Evolutionary conservation across 441 rosid species (phyloP).

Genomic region (Syzygium syzygioides): DNA sequence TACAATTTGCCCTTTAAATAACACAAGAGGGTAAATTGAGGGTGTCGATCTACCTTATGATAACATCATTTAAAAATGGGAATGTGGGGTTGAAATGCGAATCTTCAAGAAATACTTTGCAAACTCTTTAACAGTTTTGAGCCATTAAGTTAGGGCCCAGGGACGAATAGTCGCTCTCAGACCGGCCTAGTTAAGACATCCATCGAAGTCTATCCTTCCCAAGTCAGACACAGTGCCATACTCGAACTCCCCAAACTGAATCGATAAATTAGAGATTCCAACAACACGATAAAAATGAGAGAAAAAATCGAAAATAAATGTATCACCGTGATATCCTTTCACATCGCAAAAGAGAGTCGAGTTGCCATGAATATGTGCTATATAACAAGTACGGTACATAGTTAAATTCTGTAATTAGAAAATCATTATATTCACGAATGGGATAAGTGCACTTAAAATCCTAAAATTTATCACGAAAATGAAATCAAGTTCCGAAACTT

Average conservation of each 20-base stretch:
- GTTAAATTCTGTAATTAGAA: neutral
- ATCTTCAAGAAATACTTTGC: neutral
- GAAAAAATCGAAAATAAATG: neutral
- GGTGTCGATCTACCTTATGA: neutral
- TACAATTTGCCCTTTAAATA: neutral
- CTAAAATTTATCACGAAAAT: too few species aligned
- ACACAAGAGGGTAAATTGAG: neutral
- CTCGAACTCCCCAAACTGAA: neutral
- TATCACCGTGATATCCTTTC: neutral
- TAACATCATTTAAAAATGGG: neutral
- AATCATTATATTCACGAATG: neutral
- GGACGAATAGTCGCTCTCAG: neutral
- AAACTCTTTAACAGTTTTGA: neutral
- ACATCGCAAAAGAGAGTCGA: too few species aligned
- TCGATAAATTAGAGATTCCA: too few species aligned
- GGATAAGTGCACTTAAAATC: too few species aligned
- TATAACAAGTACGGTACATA: neutral
- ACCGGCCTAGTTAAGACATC: neutral
- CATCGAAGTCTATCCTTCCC: neutral
- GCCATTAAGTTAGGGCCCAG: neutral
- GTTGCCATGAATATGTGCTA: neutral
- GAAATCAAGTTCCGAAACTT: too few species aligned
- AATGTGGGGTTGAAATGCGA: neutral
- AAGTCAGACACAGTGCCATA: accelerated
- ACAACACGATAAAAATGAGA: neutral